phyloP scores from a whole-genome alignment of 441 rosid species.

The Geranium incanum region DNA sequence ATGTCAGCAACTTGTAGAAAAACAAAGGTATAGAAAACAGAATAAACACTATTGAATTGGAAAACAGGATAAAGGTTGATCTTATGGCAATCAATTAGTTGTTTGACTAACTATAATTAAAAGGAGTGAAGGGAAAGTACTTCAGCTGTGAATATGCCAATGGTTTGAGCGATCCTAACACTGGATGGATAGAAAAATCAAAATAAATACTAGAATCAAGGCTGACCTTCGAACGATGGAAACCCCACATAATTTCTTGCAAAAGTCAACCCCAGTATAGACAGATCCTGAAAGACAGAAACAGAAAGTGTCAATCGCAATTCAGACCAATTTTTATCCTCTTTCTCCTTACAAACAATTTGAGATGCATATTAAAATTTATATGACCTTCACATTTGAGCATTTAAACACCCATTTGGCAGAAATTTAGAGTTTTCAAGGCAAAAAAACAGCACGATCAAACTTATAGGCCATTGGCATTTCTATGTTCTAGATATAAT shows the following conservation, averaged over 20 bases:
- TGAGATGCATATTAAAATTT: not conserved
- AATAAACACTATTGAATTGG: not conserved
- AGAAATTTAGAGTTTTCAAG: not conserved
- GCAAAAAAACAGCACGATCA: not conserved
- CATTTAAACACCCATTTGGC: not conserved
- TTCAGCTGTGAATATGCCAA: not conserved
- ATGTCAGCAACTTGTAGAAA: not conserved
- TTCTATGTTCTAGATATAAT: not conserved
- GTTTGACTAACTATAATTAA: not conserved
- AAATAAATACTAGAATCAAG: slow-evolving; percentile 23
- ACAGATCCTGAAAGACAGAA: slow-evolving; percentile 49
- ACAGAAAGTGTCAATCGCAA: slow-evolving; percentile 13
- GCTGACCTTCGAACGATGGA: slow-evolving; percentile 92
- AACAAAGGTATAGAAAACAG: not conserved
- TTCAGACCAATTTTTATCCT: not conserved
- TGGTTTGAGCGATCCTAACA: not conserved
- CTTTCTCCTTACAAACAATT: not conserved
- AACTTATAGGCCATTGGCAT: not conserved
- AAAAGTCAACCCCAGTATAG: slow-evolving; percentile 91
- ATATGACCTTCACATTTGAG: not conserved
- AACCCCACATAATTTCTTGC: slow-evolving; percentile 96
- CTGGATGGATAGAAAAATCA: slow-evolving; percentile 15
- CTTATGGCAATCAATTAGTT: not conserved
- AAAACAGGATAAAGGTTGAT: not conserved
- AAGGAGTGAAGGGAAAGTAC: slow-evolving; percentile 1